Base-by-base conservation (phyloP, 306 rosid genomes). In the Lathyrus sativus region DNA sequence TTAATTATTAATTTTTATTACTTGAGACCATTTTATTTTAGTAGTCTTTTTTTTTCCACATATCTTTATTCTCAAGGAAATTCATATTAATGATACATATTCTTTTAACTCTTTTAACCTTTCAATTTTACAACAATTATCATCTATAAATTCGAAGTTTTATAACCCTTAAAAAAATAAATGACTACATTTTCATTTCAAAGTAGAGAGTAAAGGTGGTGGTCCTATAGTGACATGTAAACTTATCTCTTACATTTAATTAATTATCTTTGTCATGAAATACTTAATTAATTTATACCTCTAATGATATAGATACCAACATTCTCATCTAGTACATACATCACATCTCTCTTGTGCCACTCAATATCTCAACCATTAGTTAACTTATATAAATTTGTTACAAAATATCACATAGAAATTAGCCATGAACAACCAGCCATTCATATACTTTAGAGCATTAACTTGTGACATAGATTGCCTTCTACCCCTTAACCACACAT, bases 381-480 rank as follows among this genome's bases (percentile, higher is more conserved):
- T 67, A 71, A 33, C 79, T 76, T 71, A 53, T 80, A 72, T 74
- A 70, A 72, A 69, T 74, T 42, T 68, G 64, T 46, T 31, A 41
- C 28, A 48, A 61, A 56, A 72, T 42, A 57, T 79, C 54, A 61
- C 0, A 39, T 44, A 39, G 31, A 50, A 41, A 69, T 19, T 70
- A 63, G 67, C 54, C 70, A 38, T 33, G 48, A 59, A 68, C 60
- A 71, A 39, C 55, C 55, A 57, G 2, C 26, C 3, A 24, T 26
- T 67, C 73, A 19, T 43, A 35, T 6, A 7, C 35, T 38, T 70
- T 45, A 58, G 45, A 74, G 68, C 73, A 72, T 65, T 75, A 54
- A 31, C 38, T 55, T 54, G 38, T 74, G 72, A 69, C 37, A 24
- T 74, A 65, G 78, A 82, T 35, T 70, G 50, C 70, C 62, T 41